Evolutionary conservation across 805 yeast genomes (phyloP).

Genomic region (Candida namnaoensis): DNA sequence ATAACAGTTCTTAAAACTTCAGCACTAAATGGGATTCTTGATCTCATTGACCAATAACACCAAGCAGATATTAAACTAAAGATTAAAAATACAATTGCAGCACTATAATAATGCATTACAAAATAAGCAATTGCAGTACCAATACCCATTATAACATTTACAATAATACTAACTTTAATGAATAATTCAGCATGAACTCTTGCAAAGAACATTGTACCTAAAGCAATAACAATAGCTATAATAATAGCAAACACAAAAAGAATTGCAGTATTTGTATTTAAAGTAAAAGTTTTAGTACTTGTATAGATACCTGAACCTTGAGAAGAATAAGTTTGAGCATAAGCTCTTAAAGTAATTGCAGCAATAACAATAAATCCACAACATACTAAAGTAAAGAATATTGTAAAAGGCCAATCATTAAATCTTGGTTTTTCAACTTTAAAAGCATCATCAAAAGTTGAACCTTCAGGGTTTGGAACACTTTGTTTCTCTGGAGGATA

Average conservation of each 20-base stretch:
- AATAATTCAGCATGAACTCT: conserved; percentile 57
- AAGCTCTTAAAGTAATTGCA: conserved; percentile 57
- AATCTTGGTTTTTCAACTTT: conserved; percentile 52
- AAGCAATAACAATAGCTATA: conserved; percentile 50
- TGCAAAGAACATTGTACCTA: conserved; percentile 50
- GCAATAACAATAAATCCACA: conserved; percentile 69
- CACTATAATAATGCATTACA: conserved; percentile 61
- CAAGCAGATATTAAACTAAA: conserved; percentile 58
- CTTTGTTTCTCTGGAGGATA: conserved; percentile 22
- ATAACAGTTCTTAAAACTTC: conserved; percentile 63
- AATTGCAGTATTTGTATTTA: conserved; percentile 69
- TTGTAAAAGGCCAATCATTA: conserved; percentile 67
- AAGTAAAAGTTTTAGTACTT: conserved; percentile 42
- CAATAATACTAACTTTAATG: conserved; percentile 58
- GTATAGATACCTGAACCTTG: conserved; percentile 61
- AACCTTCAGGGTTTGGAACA: conserved; percentile 28
- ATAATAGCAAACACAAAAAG: conserved; percentile 59
- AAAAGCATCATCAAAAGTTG: conserved; percentile 59
- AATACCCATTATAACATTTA: conserved; percentile 59
- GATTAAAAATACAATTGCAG: conserved; percentile 66
- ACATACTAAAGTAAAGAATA: conserved; percentile 39
- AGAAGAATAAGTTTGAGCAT: conserved; percentile 41
- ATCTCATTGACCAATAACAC: conserved; percentile 66
- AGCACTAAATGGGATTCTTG: conserved; percentile 67
- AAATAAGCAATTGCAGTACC: conserved; percentile 75